Conservation (phyloP, 345 rosid genomes). For the Citrus australasica region DNA sequence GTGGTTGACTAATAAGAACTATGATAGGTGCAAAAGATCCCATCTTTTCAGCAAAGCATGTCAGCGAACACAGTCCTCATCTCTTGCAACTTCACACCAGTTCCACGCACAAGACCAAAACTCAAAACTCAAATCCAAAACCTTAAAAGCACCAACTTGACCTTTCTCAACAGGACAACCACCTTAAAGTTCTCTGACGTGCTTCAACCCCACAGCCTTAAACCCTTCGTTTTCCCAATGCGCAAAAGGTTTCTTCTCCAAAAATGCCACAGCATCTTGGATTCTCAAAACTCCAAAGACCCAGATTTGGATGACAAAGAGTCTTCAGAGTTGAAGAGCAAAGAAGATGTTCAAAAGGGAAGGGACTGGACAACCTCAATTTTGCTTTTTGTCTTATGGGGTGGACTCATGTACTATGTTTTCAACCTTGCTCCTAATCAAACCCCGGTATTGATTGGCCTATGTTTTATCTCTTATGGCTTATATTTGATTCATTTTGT, state of each 20-base stretch:
- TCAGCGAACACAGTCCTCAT: constrained; percentile 36
- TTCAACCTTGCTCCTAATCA: constrained; percentile 73
- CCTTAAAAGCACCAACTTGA: not conserved
- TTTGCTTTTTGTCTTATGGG: constrained; percentile 68
- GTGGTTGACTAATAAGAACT: too few relatives aligned
- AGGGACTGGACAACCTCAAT: constrained; percentile 77
- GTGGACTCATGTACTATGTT: constrained; percentile 69
- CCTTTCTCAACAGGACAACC: not conserved
- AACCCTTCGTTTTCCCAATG: constrained; percentile 1
- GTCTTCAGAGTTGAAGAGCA: constrained; percentile 13
- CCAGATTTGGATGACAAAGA: constrained; percentile 22
- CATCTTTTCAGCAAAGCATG: constrained; percentile 23
- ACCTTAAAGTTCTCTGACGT: constrained; percentile 18
- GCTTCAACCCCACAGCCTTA: constrained; percentile 15
- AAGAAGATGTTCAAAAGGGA: constrained; percentile 26
- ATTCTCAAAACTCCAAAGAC: constrained; percentile 45
- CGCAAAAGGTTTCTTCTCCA: constrained; percentile 26
- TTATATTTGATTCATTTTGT: too few relatives aligned
- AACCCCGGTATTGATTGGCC: constrained; percentile 50
- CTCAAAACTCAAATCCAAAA: constrained; percentile 18
- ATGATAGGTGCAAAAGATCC: not conserved
- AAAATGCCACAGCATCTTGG: constrained; percentile 40
- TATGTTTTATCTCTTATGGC: not conserved
- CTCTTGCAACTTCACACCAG: constrained; percentile 49
- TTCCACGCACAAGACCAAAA: constrained; percentile 29